Conservation (phyloP, 495 filamentous ascomycete genomes). For the Aspergillus avenaceus region DNA sequence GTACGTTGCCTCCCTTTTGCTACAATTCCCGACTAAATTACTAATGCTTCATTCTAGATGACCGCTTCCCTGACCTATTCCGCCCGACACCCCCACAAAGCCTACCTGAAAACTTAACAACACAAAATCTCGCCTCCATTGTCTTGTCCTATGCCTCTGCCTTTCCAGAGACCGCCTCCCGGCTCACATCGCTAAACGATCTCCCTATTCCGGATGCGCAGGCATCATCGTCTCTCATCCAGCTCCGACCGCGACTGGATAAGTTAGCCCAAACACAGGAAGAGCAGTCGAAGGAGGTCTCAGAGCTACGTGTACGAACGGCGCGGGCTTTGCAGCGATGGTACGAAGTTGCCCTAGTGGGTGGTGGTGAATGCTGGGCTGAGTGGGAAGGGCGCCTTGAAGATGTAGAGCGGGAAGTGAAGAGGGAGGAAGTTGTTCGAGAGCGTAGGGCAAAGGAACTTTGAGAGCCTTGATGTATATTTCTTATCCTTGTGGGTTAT, state of each 20-base stretch:
- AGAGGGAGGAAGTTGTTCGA: slow-evolving; percentile 50
- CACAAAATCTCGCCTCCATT: slow-evolving; percentile 53
- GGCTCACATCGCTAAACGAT: slow-evolving; percentile 74
- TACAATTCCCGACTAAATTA: neutral
- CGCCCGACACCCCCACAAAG: slow-evolving; percentile 31
- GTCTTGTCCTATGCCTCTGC: slow-evolving; percentile 70
- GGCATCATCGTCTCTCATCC: slow-evolving; percentile 61
- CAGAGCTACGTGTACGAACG: slow-evolving; percentile 66
- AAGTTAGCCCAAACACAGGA: slow-evolving; percentile 61
- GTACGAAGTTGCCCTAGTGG: slow-evolving; percentile 72
- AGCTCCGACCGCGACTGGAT: slow-evolving; percentile 67
- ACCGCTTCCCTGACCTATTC: slow-evolving; percentile 57
- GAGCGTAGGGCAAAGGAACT: slow-evolving; percentile 38
- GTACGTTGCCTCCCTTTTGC: slow-evolving; percentile 19
- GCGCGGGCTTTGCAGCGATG: slow-evolving; percentile 70
- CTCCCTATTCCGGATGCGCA: slow-evolving; percentile 68
- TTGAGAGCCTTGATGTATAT: slow-evolving; percentile 11
- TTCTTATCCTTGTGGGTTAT: neutral
- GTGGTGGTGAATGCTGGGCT: slow-evolving; percentile 66
- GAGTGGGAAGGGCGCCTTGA: slow-evolving; percentile 68
- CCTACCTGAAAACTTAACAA: slow-evolving; percentile 40
- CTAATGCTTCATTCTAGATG: slow-evolving; percentile 38
- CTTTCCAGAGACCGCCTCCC: slow-evolving; percentile 73
- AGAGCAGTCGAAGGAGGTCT: slow-evolving; percentile 67
- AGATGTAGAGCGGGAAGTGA: slow-evolving; percentile 61